Evolutionary conservation across 257 asterid species (phyloP).

Genomic region (Solanum microdontum): DNA sequence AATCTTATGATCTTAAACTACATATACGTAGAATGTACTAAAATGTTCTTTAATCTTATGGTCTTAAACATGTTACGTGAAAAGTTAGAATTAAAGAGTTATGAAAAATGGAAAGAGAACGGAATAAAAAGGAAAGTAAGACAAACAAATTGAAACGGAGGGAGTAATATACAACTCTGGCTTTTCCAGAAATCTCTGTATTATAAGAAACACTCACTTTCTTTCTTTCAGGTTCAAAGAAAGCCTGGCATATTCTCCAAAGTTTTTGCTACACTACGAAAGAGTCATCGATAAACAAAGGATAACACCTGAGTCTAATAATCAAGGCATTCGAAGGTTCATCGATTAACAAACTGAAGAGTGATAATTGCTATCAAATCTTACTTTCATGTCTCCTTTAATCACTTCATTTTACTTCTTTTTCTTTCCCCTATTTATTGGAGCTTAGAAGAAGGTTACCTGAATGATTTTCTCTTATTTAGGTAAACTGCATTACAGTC

Average conservation of each 20-base stretch:
- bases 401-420: not conserved
- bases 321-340: not conserved
- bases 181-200: not conserved
- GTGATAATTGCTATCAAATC: not conserved
- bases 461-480: not conserved
- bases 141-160: not conserved
- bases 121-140: not conserved
- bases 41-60: not conserved
- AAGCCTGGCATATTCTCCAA: constrained; percentile 12
- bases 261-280: constrained; percentile 3
- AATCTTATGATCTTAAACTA: not conserved
- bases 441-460: not conserved
- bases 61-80: not conserved
- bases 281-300: not conserved
- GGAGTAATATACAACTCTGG: not conserved
- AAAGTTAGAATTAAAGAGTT: not conserved
- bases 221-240: constrained; percentile 11
- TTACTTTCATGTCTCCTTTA: not conserved
- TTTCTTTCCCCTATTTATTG: not conserved
- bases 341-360: not conserved
- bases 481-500: not conserved
- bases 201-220: not conserved
- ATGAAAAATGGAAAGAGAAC: not conserved
- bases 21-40: not conserved
- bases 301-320: not conserved